Base-by-base conservation (phyloP, 129 eudicot genomes). In the Smallanthus sonchifolius region DNA sequence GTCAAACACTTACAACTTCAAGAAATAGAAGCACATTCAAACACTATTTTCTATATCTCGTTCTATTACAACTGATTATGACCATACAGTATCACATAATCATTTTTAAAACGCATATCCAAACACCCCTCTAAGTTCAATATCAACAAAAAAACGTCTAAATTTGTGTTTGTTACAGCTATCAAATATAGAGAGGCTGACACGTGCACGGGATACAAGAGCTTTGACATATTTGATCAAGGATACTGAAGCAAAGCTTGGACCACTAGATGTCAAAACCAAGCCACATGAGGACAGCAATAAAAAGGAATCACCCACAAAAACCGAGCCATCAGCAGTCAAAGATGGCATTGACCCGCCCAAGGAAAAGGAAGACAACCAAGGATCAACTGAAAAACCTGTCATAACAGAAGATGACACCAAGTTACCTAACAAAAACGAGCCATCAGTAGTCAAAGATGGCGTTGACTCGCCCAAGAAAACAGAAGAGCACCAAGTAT, bases 161-260 rank as follows among this genome's bases (percentile, higher is more conserved):
- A 44, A 13, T 76, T 13, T 39, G 76, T 44, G 9, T 56, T 42
- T 55, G 54, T 77, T 47, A 13, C 86, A 91, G 97, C 35, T 77
- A 62, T 79, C 91, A 42, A 83, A 86, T 72, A 70, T 83, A 51
- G 93, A 75, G 34, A 76, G 74, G 74, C 75, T 94, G 79, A 88
- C 73, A 78, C 74, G 83, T 77, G 86, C 90, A 69, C 93, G 91
- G 11, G 92, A 87, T 69, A 89, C 86, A 34, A 80, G 97, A 84
- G 83, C 93, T 14, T 81, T 94, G 43, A 82, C 86, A 1, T 63
- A 15, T 78, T 47, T 69, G 52, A 81, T 94, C 72, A 90, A 86
- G 88, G 87, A 82, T 45, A 79, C 82, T 43, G 97, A 94, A 65
- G 75, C 87, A 17, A 88, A 86, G 68, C 88, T 92, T 74, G 92